phyloP scores from a whole-genome alignment of 2,329 filamentous ascomycete genomes.

The Xylaria sp. region DNA sequence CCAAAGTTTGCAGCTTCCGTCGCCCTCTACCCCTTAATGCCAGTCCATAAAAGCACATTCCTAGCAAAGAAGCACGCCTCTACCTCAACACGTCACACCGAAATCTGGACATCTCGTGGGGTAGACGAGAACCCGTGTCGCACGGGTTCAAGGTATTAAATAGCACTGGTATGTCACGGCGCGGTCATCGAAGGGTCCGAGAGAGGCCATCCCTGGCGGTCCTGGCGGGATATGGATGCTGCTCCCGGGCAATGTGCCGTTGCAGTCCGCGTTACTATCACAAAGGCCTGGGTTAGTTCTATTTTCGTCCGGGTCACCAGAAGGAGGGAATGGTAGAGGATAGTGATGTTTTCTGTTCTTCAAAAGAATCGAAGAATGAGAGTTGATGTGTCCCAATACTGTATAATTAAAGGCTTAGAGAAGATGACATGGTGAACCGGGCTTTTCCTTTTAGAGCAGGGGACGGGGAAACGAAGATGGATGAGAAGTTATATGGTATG shows the following conservation, averaged over 20 bases:
- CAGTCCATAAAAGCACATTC: not conserved
- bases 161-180: slow-evolving; percentile 32
- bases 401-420: too few relatives aligned
- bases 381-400: too few relatives aligned
- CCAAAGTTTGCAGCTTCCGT: too few relatives aligned
- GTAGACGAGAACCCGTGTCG: too few relatives aligned
- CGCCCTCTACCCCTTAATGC: not conserved
- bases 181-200: slow-evolving; percentile 33
- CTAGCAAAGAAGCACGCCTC: not conserved
- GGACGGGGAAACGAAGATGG: not conserved
- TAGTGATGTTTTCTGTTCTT: too few relatives aligned
- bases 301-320: not conserved
- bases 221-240: slow-evolving; percentile 30
- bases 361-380: too few relatives aligned
- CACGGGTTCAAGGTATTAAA: not conserved
- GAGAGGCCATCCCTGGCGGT: slow-evolving; percentile 20
- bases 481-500: not conserved
- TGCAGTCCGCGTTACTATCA: slow-evolving; percentile 30
- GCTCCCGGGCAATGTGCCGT: slow-evolving; percentile 22
- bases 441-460: too few relatives aligned
- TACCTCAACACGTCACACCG: not conserved
- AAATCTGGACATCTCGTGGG: too few relatives aligned
- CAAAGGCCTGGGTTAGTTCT: not conserved
- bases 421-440: too few relatives aligned
- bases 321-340: too few relatives aligned